Evolutionary conservation across 2,329 filamentous ascomycete species (phyloP).

Genomic region (Cordyceps sp.): DNA sequence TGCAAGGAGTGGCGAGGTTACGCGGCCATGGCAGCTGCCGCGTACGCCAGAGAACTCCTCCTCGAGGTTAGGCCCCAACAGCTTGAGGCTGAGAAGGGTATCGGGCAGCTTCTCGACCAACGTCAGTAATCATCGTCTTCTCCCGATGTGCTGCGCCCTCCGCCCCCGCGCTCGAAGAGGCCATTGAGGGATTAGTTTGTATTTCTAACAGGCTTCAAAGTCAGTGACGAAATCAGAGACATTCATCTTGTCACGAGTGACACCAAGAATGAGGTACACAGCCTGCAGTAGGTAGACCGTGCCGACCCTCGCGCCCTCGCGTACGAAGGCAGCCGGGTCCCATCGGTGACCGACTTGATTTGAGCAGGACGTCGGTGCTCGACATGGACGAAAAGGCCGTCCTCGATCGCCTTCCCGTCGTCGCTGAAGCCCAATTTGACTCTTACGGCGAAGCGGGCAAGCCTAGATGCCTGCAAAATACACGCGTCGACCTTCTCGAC

Average conservation of each 20-base stretch:
- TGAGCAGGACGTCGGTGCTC: background rate
- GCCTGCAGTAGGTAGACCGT: background rate
- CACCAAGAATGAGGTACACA: background rate
- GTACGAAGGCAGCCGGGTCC: too few species aligned
- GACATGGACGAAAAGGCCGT: slow-evolving; percentile 7
- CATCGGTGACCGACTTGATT: too few species aligned
- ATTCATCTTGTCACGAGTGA: background rate
- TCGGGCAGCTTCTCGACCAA: background rate
- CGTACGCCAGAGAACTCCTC: slow-evolving; percentile 10
- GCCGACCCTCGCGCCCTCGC: too few species aligned
- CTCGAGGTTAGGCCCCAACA: background rate
- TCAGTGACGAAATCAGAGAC: background rate
- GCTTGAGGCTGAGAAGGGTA: background rate
- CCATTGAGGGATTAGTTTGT: too few species aligned
- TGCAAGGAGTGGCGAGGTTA: slow-evolving; percentile 13
- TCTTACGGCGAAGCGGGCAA: slow-evolving; percentile 16
- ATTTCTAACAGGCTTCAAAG: background rate
- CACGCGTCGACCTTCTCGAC: slow-evolving; percentile 13
- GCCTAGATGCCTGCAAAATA: slow-evolving; percentile 13
- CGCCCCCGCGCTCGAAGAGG: too few species aligned
- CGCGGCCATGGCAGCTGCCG: slow-evolving; percentile 11
- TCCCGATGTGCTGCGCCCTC: too few species aligned
- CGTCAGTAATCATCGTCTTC: background rate
- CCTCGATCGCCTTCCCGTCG: slow-evolving; percentile 8
- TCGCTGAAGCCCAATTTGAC: slow-evolving; percentile 14